Base-by-base conservation (phyloP, 768 basidiomycete species). In the Lactifluus echinatus region DNA sequence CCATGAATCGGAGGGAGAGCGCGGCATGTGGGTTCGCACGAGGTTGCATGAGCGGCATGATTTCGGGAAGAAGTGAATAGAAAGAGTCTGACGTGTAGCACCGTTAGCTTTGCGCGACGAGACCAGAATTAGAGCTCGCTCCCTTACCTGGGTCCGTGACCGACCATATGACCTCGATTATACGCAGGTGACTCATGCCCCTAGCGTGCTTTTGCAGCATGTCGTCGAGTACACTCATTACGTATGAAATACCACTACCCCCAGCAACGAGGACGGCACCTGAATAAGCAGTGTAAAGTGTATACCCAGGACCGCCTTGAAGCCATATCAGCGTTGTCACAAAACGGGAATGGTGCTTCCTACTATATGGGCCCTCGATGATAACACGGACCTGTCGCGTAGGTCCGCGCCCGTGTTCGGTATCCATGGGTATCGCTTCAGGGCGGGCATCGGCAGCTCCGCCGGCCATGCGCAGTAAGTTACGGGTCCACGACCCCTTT, bases 161-260 rank as follows among this genome's bases (percentile, higher is more conserved):
- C 31, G 74, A 64, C 82, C 82, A 84, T 19, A 82, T 69, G 29
- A 84, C 70, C 56, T 81, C 78, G 60, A 83, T 73, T 24, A 74
- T 55, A 15, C 74, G 71, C 5, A 75, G 66, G 50, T 73, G 70
- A 37, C 75, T 73, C 19, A 62, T 61, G 53, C 73, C 68, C 48
- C 66, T 43, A 51, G 66, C 46, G 59, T 68, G 69, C 55, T 71
- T 68, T 63, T 69, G 68, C 37, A 83, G 65, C n/a, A 85, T 69
- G 61, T 84, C 81, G 34, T 78, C 75, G 6, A 80, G 73, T n/a
- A 75, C 66, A 15, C 73, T 67, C 23, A 84, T 73, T 2, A 74
- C 72, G 63, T 80, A 81, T 0, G 84, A 78, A 67, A 85, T 78
- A 3, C 84, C 84, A 21, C 77, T 78, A 8, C 84, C 84, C 10